Evolutionary conservation across 768 basidiomycete species (phyloP).

Genomic region (Crepidotus variabilis): DNA sequence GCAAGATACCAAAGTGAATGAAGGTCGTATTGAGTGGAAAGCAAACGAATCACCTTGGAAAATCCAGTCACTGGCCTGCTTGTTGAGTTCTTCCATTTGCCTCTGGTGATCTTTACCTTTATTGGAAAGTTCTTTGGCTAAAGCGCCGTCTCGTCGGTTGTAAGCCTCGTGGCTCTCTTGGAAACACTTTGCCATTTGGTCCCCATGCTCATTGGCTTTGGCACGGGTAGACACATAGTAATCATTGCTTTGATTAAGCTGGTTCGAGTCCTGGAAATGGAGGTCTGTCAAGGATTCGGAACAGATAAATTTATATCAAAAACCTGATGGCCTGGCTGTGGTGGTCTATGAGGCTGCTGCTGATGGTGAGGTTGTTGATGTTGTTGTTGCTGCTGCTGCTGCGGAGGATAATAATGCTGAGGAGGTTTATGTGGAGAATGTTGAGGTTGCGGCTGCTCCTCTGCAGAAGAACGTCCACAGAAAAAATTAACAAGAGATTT

Average conservation of each 20-base stretch:
- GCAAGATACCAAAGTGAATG: neutral
- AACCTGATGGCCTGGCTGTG: slow-evolving; percentile 3
- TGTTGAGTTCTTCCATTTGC: slow-evolving; percentile 76
- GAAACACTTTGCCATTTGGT: slow-evolving; percentile 70
- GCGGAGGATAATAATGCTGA: slow-evolving; percentile 14
- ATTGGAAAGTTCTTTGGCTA: slow-evolving; percentile 78
- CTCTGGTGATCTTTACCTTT: slow-evolving; percentile 77
- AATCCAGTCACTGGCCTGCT: slow-evolving; percentile 85
- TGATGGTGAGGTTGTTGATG: slow-evolving; percentile 11
- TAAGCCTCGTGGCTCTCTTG: slow-evolving; percentile 77
- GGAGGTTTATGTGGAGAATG: slow-evolving; percentile 11
- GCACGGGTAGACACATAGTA: slow-evolving; percentile 70
- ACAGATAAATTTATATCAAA: neutral
- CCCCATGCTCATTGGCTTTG: slow-evolving; percentile 75
- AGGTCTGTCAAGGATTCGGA: neutral
- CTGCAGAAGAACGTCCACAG: slow-evolving; percentile 16
- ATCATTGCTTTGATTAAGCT: slow-evolving; percentile 63
- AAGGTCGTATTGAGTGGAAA: neutral
- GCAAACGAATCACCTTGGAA: slow-evolving; percentile 54
- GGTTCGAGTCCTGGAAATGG: slow-evolving; percentile 46
- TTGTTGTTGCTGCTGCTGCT: slow-evolving; percentile 9
- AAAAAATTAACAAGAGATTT: slow-evolving; percentile 26
- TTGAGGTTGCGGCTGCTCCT: slow-evolving; percentile 13
- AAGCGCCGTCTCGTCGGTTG: slow-evolving; percentile 62
- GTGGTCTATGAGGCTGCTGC: slow-evolving; percentile 8